These are phyloP conservation scores for Selaginella tamariscina DNA, from an alignment of 75 land plant species.

Conservation along the genomic window DNA sequence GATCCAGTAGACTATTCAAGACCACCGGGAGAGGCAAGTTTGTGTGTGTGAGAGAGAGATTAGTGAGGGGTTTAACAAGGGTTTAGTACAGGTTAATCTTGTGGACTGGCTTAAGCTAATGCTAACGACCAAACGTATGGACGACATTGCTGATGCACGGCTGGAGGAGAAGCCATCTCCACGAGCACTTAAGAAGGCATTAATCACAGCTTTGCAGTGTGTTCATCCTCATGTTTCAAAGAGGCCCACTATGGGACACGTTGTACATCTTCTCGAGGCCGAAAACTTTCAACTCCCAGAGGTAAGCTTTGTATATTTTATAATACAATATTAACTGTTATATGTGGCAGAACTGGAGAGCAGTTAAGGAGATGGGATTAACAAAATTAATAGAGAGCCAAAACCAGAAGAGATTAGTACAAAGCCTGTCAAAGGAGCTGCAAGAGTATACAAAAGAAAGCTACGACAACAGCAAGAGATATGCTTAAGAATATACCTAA, in stretches of 20 bases:
- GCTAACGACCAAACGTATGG: background rate
- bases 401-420: background rate
- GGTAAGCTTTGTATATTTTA: background rate
- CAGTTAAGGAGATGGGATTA: background rate
- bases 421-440: background rate
- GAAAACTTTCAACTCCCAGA: background rate
- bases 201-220: slow-evolving; percentile 3
- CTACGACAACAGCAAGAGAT: background rate
- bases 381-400: background rate
- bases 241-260: slow-evolving; percentile 1
- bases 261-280: slow-evolving; percentile 8
- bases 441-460: background rate
- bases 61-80: background rate
- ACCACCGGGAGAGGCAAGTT: slow-evolving; percentile 1
- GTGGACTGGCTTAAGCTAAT: slow-evolving; percentile 6
- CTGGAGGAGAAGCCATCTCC: slow-evolving; percentile 2
- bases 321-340: background rate
- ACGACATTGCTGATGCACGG: background rate
- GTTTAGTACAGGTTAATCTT: slow-evolving; percentile 4
- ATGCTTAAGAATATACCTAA: background rate
- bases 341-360: background rate
- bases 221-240: slow-evolving; percentile 4
- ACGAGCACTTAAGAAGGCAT: background rate
- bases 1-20: slow-evolving; percentile 8
- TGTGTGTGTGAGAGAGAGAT: background rate